These are phyloP conservation scores for Chalara sp. DNA, from an alignment of 2,329 filamentous ascomycete genomes.

Conservation along the genomic window DNA sequence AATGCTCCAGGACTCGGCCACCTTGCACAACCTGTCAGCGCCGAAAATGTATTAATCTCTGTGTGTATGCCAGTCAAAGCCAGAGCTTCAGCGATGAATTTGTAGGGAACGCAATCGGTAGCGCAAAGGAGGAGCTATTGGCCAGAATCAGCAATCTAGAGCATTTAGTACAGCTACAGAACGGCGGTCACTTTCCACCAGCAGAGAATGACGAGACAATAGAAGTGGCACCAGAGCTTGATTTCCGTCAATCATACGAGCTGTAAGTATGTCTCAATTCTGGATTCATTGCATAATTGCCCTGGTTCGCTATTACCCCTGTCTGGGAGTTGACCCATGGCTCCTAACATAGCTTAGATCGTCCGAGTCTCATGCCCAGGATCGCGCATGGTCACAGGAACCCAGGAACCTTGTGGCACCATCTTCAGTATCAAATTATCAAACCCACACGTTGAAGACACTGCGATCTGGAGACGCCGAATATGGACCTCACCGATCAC, in stretches of 20 bases:
- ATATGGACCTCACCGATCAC: slow-evolving; percentile 4
- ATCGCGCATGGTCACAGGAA: too few species aligned
- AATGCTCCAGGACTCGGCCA: slow-evolving; percentile 8
- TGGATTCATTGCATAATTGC: too few species aligned
- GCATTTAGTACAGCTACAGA: slow-evolving; percentile 1
- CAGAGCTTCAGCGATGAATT: not conserved
- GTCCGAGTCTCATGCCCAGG: too few species aligned
- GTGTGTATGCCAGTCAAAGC: slow-evolving; percentile 2
- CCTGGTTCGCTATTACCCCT: too few species aligned
- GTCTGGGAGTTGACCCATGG: too few species aligned
- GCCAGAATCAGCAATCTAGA: slow-evolving; percentile 7
- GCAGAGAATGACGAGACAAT: not conserved
- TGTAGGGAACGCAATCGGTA: not conserved
- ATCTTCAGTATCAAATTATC: too few species aligned
- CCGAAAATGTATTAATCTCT: slow-evolving; percentile 4
- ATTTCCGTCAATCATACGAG: too few species aligned
- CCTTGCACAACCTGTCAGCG: slow-evolving; percentile 9
- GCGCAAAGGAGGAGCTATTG: slow-evolving; percentile 3
- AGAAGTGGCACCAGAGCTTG: too few species aligned
- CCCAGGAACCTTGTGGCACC: too few species aligned
- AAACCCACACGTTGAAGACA: too few species aligned
- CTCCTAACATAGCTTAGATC: too few species aligned
- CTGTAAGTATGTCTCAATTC: too few species aligned
- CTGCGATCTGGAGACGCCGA: not conserved
- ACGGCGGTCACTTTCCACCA: not conserved